A percentile compares a stretch with the other conserved stretches of the same genome.
Evolutionary conservation across 139 green algal species (phyloP).

Genomic region (Chlamydomonas sp.): DNA sequence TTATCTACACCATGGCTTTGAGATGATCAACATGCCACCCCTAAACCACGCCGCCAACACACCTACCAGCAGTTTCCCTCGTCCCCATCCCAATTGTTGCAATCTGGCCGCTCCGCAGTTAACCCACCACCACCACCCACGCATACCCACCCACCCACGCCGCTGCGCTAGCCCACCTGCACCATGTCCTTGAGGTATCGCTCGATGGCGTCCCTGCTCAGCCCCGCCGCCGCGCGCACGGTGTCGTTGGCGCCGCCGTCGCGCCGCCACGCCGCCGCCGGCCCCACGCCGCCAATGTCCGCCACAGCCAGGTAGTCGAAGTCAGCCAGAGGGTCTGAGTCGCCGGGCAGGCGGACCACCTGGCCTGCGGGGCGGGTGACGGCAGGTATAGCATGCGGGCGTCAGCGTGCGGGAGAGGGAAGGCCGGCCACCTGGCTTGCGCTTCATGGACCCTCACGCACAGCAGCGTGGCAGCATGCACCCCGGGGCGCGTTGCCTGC

Average conservation of each 20-base stretch:
- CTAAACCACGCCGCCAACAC: too few species aligned
- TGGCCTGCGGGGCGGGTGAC: neutral
- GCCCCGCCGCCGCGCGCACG: constrained; percentile 52
- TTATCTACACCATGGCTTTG: too few species aligned
- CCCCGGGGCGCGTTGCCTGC: too few species aligned
- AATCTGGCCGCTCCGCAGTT: too few species aligned
- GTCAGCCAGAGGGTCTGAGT: constrained; percentile 14
- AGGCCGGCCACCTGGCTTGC: neutral
- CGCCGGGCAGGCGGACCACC: constrained; percentile 16
- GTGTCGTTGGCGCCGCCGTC: constrained; percentile 55
- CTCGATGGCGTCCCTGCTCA: constrained; percentile 43
- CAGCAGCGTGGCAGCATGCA: neutral
- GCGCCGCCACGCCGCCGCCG: neutral
- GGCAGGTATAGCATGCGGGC: neutral
- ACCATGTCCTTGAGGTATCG: constrained; percentile 39
- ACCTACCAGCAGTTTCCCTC: too few species aligned
- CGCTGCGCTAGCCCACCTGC: constrained; percentile 8
- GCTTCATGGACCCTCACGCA: neutral
- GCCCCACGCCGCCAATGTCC: constrained; percentile 40
- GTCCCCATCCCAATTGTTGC: neutral
- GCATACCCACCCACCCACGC: neutral
- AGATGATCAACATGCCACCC: too few species aligned
- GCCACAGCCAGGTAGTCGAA: constrained; percentile 49
- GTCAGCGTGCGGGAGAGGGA: neutral
- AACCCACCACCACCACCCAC: neutral